Evolutionary conservation across 768 basidiomycete genomes (phyloP).

Genomic region (Naganishia randhawae): DNA sequence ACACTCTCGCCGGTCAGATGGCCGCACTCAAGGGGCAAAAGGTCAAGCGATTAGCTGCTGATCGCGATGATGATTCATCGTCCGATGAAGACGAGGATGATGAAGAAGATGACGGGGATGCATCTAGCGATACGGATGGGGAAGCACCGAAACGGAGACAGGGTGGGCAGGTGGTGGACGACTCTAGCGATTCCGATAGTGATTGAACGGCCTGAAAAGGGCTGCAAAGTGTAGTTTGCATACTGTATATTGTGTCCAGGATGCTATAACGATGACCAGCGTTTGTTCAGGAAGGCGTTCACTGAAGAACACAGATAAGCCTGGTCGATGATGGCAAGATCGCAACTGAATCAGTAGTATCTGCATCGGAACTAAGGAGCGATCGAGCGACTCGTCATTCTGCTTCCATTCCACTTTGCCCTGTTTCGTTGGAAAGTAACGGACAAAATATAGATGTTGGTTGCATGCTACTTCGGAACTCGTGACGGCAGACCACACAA

Average conservation of each 20-base stretch:
- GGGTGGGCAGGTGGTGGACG: conserved; percentile 5
- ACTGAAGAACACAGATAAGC: too few species aligned
- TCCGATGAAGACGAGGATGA: conserved; percentile 43
- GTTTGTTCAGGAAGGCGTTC: too few species aligned
- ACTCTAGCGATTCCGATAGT: conserved; percentile 30
- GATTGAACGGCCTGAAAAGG: conserved; percentile 8
- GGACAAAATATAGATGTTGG: too few species aligned
- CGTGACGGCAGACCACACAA: neutral
- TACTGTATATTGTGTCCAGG: neutral
- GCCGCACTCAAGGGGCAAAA: conserved; percentile 84
- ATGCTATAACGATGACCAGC: neutral
- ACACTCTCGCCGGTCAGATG: conserved; percentile 94
- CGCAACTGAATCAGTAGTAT: too few species aligned
- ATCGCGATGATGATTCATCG: conserved; percentile 51
- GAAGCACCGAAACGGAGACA: conserved; percentile 18
- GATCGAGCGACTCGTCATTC: conserved; percentile 22
- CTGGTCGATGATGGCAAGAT: too few species aligned
- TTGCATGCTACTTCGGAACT: neutral
- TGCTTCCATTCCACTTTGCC: neutral
- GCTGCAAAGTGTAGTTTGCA: neutral
- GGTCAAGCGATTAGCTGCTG: conserved; percentile 69
- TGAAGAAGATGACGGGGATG: conserved; percentile 10
- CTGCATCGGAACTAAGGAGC: neutral
- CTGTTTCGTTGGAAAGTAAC: neutral
- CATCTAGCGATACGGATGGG: conserved; percentile 20